Evolutionary conservation across 257 asterid species (phyloP), one percentile per base, ranked within the genome.

Genomic region (Ilex aquifolium): DNA sequence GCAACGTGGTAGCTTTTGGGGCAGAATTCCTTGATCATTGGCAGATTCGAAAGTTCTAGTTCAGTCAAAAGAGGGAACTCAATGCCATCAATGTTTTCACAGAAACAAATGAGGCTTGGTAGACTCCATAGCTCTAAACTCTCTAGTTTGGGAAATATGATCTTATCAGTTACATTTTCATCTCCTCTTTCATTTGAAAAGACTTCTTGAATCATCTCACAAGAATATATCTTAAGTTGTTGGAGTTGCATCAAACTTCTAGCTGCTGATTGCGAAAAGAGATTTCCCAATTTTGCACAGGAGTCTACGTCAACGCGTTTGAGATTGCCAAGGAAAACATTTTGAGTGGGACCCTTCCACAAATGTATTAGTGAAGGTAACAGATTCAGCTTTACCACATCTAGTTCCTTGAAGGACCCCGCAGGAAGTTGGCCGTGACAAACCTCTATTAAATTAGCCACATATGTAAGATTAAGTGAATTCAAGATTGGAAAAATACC

Each of bases 121-220:
- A 70, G 73, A 32, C 48, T 56, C 46, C 40, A 56, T n/a, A 75
- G 73, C 17, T n/a, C 61, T 39, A 71, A 56, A 49, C 48, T 36
- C 21, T 72, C 64, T 58, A 76, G 44, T 46, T 64, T 71, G 44
- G 68, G 70, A 55, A 76, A 76, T 60, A 32, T 17, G 27, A 67
- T 39, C 32, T 55, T 12, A 53, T 9, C 49, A 46, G 4, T 8
- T 29, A 48, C 27, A 21, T 21, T 21, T 21, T 21, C 27, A 21
- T 21, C 27, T 21, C 27, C 27, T 21, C 0, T 21, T 36, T 57
- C 71, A 54, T 44, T 21, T 32, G 62, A 69, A 46, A 75, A 61
- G 60, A 75, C 66, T 56, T 63, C 52, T 54, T 59, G 40, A 73
- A 75, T 63, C 44, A 10, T 16, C 30, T 30, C 12, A 15, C 76